Evolutionary conservation across 2,329 filamentous ascomycete genomes (phyloP), one percentile per base, ranked within the genome.

Genomic region (Paraconiothyrium sp.): DNA sequence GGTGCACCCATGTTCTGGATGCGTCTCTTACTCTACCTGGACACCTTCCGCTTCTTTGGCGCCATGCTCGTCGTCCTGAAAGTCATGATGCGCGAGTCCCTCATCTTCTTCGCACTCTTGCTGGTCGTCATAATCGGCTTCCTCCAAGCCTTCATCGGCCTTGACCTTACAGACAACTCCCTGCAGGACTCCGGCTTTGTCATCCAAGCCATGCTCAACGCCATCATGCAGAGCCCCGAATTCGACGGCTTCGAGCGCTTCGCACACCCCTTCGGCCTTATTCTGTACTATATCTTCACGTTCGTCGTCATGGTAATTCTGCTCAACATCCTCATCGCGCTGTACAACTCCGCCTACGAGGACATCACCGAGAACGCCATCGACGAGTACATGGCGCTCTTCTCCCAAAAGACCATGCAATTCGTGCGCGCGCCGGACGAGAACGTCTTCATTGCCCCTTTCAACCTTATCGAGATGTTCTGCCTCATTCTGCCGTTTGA

Each of bases 21-120:
- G 74, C 91, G 95, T 4, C 85, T 99, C 61, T 82, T 99, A 64
- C 87, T 99, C 7, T 99, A 97, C 75, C 87, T 99, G 20, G 95
- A 99, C 79, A 92, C 91, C 0, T 87, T 97, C 84, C 89, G 92
- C 58, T 99, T 99, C 84, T 99, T 99, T 72, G 95, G 95, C 27
- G 93, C 94, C 54, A 99, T 99, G 95, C 87, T 99, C 1, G 94
- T 99, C 1, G 94, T 99, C 1, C 84, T 99, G 48, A 97, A 98
- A 78, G 82, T 84, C 67, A 84, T 86, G 84, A 85, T 86, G 83
- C 79, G 82, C 60, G 84, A 86, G 78, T 96, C 92, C 0, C 84
- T 97, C 69, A 98, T 98, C 67, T 99, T 99, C 84, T 99, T 99
- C 73, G 93, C 94, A 1, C 84, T 99, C 20, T 85, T 99, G 10